phyloP scores from a whole-genome alignment of 441 rosid genomes.

The Capsella rubella region DNA sequence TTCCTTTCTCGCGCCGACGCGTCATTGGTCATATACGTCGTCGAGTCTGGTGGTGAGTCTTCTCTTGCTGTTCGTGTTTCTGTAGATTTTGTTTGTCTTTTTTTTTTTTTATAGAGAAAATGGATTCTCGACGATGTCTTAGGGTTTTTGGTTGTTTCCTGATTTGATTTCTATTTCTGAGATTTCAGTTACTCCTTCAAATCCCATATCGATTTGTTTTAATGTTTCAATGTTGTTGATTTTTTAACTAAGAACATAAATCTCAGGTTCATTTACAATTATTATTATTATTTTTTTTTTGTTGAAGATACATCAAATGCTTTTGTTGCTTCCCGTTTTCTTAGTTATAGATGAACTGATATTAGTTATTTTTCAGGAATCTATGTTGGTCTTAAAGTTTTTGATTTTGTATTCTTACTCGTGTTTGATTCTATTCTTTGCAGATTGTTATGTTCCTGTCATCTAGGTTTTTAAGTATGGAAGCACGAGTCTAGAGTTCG shows the following conservation, averaged over 20 bases:
- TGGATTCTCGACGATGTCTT: neutral
- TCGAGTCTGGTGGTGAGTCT: conserved; percentile 34
- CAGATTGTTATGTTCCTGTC: conserved; percentile 20
- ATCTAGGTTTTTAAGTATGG: conserved; percentile 32
- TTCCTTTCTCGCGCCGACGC: conserved; percentile 25
- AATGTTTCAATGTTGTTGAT: neutral
- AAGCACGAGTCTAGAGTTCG: conserved; percentile 23
- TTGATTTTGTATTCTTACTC: conserved; percentile 15
- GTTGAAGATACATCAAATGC: conserved; percentile 9
- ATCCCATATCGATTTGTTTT: neutral
- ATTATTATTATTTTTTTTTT: neutral
- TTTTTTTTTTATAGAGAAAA: neutral
- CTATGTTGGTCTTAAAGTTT: neutral
- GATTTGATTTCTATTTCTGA: conserved; percentile 15
- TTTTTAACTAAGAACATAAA: neutral
- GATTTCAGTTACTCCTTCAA: neutral
- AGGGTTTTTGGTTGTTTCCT: neutral
- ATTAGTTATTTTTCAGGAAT: neutral
- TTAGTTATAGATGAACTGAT: neutral
- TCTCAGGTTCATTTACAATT: conserved; percentile 8
- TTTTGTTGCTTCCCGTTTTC: conserved; percentile 19
- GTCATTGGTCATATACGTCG: conserved; percentile 11
- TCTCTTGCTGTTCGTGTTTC: neutral
- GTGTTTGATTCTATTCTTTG: neutral
- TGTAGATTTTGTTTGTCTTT: neutral